These are phyloP conservation scores for Annulohypoxylon moriforme DNA, from an alignment of 495 filamentous ascomycete species.

Conservation along the genomic window DNA sequence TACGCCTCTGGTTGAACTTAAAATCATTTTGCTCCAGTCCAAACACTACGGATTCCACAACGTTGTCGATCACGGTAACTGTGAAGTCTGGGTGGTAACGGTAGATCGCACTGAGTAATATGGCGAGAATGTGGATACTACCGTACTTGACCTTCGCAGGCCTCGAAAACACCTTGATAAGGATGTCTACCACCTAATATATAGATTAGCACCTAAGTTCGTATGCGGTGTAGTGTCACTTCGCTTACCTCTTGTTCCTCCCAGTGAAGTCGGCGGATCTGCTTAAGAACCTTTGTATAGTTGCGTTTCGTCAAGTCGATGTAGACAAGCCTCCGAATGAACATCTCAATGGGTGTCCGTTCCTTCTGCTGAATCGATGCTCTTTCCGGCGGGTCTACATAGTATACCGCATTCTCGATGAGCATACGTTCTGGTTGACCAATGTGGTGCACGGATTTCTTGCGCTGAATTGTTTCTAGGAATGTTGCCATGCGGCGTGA, in stretches of 20 bases:
- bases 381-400: slow-evolving; percentile 93
- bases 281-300: slow-evolving; percentile 90
- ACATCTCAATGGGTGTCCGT: slow-evolving; percentile 90
- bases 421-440: slow-evolving; percentile 97
- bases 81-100: slow-evolving; percentile 93
- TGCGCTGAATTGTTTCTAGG: slow-evolving; percentile 91
- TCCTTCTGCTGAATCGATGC: slow-evolving; percentile 97
- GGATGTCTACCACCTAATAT: slow-evolving; percentile 75
- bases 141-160: slow-evolving; percentile 97
- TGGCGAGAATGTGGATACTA: slow-evolving; percentile 93
- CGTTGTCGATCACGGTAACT: slow-evolving; percentile 85
- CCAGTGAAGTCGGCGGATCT: slow-evolving; percentile 96
- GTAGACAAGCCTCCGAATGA: slow-evolving; percentile 91
- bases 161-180: slow-evolving; percentile 93
- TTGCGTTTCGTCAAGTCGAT: slow-evolving; percentile 93
- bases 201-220: slow-evolving; percentile 17
- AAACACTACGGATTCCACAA: slow-evolving; percentile 87
- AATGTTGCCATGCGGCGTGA: slow-evolving; percentile 93
- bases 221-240: neutral
- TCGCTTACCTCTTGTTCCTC: slow-evolving; percentile 82
- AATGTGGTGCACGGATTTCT: slow-evolving; percentile 94
- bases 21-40: slow-evolving; percentile 97
- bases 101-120: slow-evolving; percentile 88
- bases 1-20: slow-evolving; percentile 94
- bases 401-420: slow-evolving; percentile 98